phyloP scores from a whole-genome alignment of 208 protist genomes.

The Crithidia fasciculata region DNA sequence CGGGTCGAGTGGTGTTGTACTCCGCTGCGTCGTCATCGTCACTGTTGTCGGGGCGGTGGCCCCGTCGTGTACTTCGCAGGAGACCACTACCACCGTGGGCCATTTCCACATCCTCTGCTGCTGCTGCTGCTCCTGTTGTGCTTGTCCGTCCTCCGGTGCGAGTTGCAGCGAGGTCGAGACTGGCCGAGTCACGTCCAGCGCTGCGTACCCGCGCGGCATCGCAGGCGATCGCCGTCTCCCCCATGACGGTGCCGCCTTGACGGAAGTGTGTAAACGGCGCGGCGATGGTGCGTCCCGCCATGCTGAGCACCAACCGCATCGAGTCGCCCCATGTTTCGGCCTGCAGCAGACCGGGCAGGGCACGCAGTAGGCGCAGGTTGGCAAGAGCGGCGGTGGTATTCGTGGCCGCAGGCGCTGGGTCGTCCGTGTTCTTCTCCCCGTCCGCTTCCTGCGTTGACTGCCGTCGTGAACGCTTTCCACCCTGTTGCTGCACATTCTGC shows the following conservation, averaged over 20 bases:
- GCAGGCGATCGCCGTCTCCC: background rate
- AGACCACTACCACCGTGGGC: no score
- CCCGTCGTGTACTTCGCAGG: no score
- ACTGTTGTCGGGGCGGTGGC: no score
- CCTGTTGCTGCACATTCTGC: no score
- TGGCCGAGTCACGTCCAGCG: background rate
- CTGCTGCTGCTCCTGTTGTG: background rate
- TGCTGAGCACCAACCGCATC: background rate
- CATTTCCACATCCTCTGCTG: background rate
- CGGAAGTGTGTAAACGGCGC: constrained; percentile 27
- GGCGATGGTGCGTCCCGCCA: constrained; percentile 16
- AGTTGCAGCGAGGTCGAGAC: no score
- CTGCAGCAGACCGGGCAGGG: constrained; percentile 7
- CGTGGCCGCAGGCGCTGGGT: background rate
- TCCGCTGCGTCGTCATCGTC: background rate
- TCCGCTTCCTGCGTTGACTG: background rate
- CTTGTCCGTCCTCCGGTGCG: no score
- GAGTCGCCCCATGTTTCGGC: constrained; percentile 19
- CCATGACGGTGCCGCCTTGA: background rate
- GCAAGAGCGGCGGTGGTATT: background rate
- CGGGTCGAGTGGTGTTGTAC: background rate
- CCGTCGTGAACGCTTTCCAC: no score
- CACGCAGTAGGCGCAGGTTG: background rate
- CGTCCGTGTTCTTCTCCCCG: background rate
- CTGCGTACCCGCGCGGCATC: background rate